Evolutionary conservation across 2,329 filamentous ascomycete genomes (phyloP), one percentile per base, ranked within the genome.

Genomic region (Paraconiothyrium brasiliense): DNA sequence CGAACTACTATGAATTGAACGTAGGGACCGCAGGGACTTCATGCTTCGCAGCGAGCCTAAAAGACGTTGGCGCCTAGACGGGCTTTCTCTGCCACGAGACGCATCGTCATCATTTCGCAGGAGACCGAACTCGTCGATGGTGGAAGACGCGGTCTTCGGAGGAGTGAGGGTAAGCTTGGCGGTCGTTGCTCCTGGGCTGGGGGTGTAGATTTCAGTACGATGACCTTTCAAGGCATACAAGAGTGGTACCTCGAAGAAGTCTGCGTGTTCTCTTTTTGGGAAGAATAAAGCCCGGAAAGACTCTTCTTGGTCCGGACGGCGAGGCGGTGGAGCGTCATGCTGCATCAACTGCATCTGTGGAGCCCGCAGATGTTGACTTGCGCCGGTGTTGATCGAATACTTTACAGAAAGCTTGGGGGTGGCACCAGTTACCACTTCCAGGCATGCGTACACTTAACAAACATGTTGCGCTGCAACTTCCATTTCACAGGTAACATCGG

Each of bases 221-320:
- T 41, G 16, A 4, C 16, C n/a, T 16, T 50, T 34, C 5, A 41
- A 10, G 6, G 7, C 16, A 34, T 20, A 14, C 14, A 51, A n/a
- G 20, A 47, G 13, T 47, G 57, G 3, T 52, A 70, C 66, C 35
- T 47, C 4, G 59, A 41, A 27, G 59, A 35, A 16, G 39, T 57
- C 6, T 66, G 51, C n/a, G 7, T 32, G 14, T 35, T 47, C 20
- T 55, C 57, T 37, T 65, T 60, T 20, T 52, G 61, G 51, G 61
- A 68, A 60, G 64, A 63, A 65, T 72, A 70, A 59, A 76, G 67
- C 16, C 69, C 71, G 6, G 72, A 69, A 43, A 75, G 59, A 48
- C 74, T 76, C 63, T 72, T 75, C 58, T 70, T 76, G 13, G 70
- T 69, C 55, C 67, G 66, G 47, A 74, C 54, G 22, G 66, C 67